These are phyloP conservation scores for Mycena crocata DNA, from an alignment of 768 basidiomycete species.

Conservation along the genomic window DNA sequence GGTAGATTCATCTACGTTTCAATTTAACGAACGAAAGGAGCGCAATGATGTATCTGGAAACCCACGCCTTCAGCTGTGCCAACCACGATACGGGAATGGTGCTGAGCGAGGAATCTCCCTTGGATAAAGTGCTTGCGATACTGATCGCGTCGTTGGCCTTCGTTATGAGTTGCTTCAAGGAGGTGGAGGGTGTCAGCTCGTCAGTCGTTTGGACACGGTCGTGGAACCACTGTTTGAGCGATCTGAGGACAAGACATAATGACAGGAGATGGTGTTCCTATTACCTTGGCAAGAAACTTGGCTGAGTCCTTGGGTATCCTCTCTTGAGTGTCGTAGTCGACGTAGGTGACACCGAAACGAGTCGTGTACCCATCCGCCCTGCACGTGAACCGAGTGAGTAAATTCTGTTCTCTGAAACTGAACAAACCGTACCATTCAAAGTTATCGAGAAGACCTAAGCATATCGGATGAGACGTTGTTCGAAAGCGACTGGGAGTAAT, in stretches of 20 bases:
- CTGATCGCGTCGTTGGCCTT: conserved; percentile 38
- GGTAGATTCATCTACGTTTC: conserved; percentile 27
- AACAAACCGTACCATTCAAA: conserved; percentile 66
- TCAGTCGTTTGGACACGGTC: conserved; percentile 40
- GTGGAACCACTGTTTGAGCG: conserved; percentile 60
- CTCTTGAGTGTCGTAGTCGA: conserved; percentile 76
- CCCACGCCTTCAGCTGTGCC: conserved; percentile 37
- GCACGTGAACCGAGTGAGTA: conserved; percentile 23
- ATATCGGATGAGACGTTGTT: conserved; percentile 15
- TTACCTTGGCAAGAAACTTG: conserved; percentile 65
- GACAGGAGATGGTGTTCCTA: not conserved
- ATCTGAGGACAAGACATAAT: not conserved
- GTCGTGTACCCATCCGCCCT: conserved; percentile 77
- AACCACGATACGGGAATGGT: conserved; percentile 27
- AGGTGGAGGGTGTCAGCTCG: conserved; percentile 15
- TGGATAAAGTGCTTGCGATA: conserved; percentile 34
- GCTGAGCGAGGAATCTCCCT: conserved; percentile 28
- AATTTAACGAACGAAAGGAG: conserved; percentile 41
- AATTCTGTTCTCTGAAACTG: not conserved
- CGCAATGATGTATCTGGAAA: conserved; percentile 40
- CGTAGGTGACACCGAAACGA: conserved; percentile 78
- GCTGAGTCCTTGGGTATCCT: conserved; percentile 74
- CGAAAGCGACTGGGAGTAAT: not conserved
- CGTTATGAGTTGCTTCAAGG: conserved; percentile 13
- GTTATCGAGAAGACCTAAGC: conserved; percentile 72